Base-by-base conservation (phyloP, 2,329 filamentous ascomycete genomes). In the Penicillium sp. region DNA sequence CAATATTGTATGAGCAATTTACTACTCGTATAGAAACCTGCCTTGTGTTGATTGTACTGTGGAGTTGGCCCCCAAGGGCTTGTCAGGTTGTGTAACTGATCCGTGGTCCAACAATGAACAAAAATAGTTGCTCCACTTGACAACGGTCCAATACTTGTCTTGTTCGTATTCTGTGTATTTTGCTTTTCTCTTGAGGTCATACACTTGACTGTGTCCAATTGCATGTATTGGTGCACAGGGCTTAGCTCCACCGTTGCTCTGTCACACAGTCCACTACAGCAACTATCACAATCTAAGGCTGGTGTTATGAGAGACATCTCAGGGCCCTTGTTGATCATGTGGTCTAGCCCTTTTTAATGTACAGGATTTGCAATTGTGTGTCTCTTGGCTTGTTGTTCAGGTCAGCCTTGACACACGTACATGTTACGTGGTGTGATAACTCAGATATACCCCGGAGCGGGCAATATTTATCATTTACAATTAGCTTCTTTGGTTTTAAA, bases 41-140 rank as follows among this genome's bases (percentile, higher is more conserved):
- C 5, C 31, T 34, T 34, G 18, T 34, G 31, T 34, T 34, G 10
- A 34, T 34, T 34, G 10, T 11, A 34, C 10, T 11, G 24, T 27
- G 24, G 24, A 27, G 24, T 27, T 27, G 24, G 24, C 24, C 31
- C 31, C 34, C 13, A 36, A 36, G 34, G 13, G 34, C 34, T 36
- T 27, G 24, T 27, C 34, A 48, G n/a, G n/a, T 34, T 34, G 18
- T 49, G 8, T 29, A 24, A 45, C 14, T 22, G 44, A 6, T 4
- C 51, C 46, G 36, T 49, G 47, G 32, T 43, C 27, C 31, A 49
- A 10, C 16, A 16, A 42, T 18, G 40, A 36, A 54, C 24, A 44
- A 32, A 54, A 49, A 49, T 39, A 49, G 46, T 36, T 13, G 13
- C 13, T 27, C 51, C 51, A 53, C 51, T 31, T 18, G 22, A 39